phyloP scores from a whole-genome alignment of 2,329 filamentous ascomycete genomes.

The Seiridium unicorne region DNA sequence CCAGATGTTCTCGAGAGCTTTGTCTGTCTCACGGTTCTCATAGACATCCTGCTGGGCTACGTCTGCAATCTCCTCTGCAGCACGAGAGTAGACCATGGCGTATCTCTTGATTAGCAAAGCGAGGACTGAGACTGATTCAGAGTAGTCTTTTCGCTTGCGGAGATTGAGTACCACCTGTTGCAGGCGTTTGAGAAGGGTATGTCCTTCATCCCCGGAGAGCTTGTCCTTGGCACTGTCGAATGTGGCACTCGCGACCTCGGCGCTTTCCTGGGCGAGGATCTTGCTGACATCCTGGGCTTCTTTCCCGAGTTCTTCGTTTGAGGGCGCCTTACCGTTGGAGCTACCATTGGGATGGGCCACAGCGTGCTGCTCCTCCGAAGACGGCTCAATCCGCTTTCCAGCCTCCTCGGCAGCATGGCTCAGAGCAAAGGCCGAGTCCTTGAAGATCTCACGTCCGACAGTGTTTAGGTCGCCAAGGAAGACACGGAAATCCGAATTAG shows the following conservation, averaged over 20 bases:
- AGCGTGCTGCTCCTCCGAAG: constrained; percentile 55
- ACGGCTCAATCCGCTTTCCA: constrained; percentile 71
- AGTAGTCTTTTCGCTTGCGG: constrained; percentile 76
- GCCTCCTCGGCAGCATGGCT: constrained; percentile 74
- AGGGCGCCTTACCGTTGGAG: constrained; percentile 36
- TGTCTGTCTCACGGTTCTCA: constrained; percentile 71
- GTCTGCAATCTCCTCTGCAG: constrained; percentile 64
- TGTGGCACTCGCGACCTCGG: constrained; percentile 38
- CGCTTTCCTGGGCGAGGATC: constrained; percentile 44
- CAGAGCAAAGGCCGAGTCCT: constrained; percentile 78
- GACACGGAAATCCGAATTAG: constrained; percentile 85
- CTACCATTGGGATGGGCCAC: constrained; percentile 38
- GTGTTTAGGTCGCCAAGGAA: constrained; percentile 79
- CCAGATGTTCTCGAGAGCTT: constrained; percentile 80
- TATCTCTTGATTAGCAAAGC: constrained; percentile 76
- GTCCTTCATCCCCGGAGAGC: constrained; percentile 67
- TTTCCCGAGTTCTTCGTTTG: constrained; percentile 62
- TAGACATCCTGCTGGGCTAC: constrained; percentile 69
- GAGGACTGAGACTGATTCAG: constrained; percentile 79
- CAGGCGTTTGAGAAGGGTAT: constrained; percentile 71
- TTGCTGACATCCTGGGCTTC: constrained; percentile 56
- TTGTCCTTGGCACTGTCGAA: constrained; percentile 73
- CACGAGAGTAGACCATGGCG: constrained; percentile 72
- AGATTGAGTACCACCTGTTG: constrained; percentile 75
- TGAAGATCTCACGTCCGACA: constrained; percentile 80